Base-by-base conservation (phyloP, 257 asterid species). In the Solanum sitiens region DNA sequence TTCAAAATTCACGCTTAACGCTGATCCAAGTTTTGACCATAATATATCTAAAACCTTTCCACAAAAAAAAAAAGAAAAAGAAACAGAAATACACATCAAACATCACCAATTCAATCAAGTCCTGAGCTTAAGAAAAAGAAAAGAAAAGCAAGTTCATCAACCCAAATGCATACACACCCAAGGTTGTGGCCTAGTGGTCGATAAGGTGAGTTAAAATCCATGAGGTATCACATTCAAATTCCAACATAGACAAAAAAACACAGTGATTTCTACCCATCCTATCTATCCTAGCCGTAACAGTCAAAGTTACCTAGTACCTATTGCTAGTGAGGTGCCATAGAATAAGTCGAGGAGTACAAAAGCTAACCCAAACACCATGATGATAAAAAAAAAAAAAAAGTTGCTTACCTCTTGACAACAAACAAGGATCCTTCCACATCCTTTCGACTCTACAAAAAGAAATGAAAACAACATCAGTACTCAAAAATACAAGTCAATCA, bases 391-490 rank as follows among this genome's bases (percentile, higher is more conserved):
- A 73, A 35, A 11, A 40, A 75, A 7, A 4, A 13, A 32, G 25
- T 25, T 68, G 50, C 87, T 75, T 87, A 96, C 99, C 99, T 96
- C 90, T 94, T 95, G 82, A 96, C 98, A 61, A 95, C 98, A 91
- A 96, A 96, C 32, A 96, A 93, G 15, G 99, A 92, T 80, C 99
- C 99, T 91, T 96, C 95, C 23, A 96, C 99, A 90, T 95, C 98
- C 91, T 94, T 96, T 71, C 99, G 96, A 90, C 98, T 94, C 99
- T 96, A 92, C 87, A 87, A 86, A 80, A 70, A 73, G 87, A 85
- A 40, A 50, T 3, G 5, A 37, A 35, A 74, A 37, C 82, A 74
- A 74, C 7, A 73, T 73, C 44, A 72, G 79, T 72, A 33, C 79
- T 18, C 39, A 75, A 75, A 75, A 75, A 39, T 20, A 40, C 35